Base-by-base conservation (phyloP, 805 yeast species). In the Clavispora santaluciae region DNA sequence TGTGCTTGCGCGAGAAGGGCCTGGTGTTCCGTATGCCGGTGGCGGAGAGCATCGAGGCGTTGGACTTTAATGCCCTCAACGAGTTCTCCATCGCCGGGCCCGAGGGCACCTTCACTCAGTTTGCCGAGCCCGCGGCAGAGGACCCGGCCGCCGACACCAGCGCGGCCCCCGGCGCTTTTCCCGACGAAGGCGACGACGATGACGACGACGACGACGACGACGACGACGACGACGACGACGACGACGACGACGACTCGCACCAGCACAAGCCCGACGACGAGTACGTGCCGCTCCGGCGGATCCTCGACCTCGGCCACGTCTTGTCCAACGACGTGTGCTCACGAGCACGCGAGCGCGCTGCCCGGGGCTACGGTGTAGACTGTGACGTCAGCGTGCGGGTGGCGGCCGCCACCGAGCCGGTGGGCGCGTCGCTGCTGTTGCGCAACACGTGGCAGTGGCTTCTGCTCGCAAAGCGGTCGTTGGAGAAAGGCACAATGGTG, bases 371-470 rank as follows among this genome's bases (percentile, higher is more conserved):
- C 55, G 84, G 87, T 0, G 64, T 79, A 10, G 84, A 83, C 53
- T 78, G 87, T 28, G 75, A 74, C 35, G 65, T 63, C 21, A 90
- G 90, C 44, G 74, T 83, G 33, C 69, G 72, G 13, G 68, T 86
- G 20, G 64, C 81, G 28, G 86, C 78, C 46, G 67, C 66, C 22
- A 57, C 79, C 24, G 73, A 70, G 40, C 64, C 71, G 2, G 58
- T 79, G 18, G 75, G 75, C 38, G 78, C 80, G 35, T 84, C 78
- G 46, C 43, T 60, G 30, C 60, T 61, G 41, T 64, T 83, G 37
- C 68, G 83, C 45, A 83, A 86, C 51, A 83, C 95, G 0, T 91
- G 98, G 98, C 81, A 83, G 55, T 91, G 98, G 98, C 64, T 91
- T 23, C 76, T 79, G 1, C 76, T 86, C 38, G 87, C 95, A 0